These are phyloP conservation scores for Elongisporangium prolatum DNA, from an alignment of 352 stramenopile genomes.

Conservation along the genomic window DNA sequence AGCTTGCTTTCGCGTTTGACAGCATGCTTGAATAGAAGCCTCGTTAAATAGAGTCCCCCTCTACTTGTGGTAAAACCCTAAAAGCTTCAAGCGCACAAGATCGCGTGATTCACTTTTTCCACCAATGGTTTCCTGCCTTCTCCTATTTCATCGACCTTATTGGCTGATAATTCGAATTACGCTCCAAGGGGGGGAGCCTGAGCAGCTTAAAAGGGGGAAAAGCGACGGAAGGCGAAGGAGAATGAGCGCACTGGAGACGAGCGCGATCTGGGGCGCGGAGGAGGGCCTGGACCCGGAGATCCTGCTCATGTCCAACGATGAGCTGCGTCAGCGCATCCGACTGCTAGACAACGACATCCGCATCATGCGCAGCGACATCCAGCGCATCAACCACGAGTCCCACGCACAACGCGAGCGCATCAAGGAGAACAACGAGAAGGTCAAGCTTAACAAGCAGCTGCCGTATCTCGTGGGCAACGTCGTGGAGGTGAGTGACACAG, in stretches of 20 bases:
- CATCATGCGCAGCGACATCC: slow-evolving; percentile 97
- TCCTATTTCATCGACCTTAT: slow-evolving; percentile 11
- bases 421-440: slow-evolving; percentile 99
- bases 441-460: slow-evolving; percentile 99
- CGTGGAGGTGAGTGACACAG: slow-evolving; percentile 84
- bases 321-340: slow-evolving; percentile 94
- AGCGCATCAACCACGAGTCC: slow-evolving; percentile 96
- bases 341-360: slow-evolving; percentile 96
- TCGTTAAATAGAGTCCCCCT: not conserved
- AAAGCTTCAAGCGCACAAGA: slow-evolving; percentile 7
- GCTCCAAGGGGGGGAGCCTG: slow-evolving; percentile 8
- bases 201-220: slow-evolving; percentile 4
- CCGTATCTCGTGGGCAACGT: slow-evolving; percentile 99
- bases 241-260: slow-evolving; percentile 65
- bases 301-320: slow-evolving; percentile 92
- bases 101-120: slow-evolving; percentile 2
- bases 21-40: not conserved
- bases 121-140: not conserved
- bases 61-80: not conserved
- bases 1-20: not conserved
- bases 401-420: slow-evolving; percentile 93
- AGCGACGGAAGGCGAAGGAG: slow-evolving; percentile 13
- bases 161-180: not conserved
- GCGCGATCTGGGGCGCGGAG: slow-evolving; percentile 55
- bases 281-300: slow-evolving; percentile 87